phyloP scores from a whole-genome alignment of 805 yeast genomes.

The Metschnikowia corniflorae region DNA sequence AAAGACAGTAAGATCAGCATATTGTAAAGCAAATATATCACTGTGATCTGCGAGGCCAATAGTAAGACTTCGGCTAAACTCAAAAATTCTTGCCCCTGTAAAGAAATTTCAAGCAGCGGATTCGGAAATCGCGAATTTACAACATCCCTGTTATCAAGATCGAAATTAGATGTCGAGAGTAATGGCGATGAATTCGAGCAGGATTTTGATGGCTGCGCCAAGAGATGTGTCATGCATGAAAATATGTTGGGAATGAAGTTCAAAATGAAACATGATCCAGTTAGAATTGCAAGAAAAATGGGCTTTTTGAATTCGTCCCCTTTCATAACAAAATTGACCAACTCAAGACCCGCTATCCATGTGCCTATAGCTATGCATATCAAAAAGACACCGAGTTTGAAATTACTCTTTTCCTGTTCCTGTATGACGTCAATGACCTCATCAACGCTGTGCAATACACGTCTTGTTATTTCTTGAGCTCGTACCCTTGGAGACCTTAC shows the following conservation, averaged over 20 bases:
- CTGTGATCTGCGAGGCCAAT: constrained; percentile 38
- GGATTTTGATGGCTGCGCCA: constrained; percentile 11
- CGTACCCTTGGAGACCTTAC: constrained; percentile 14
- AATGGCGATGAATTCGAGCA: constrained; percentile 13
- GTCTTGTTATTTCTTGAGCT: constrained; percentile 15
- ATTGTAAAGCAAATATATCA: constrained; percentile 42
- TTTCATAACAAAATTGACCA: constrained; percentile 48
- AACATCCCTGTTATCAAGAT: constrained; percentile 4
- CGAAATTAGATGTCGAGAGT: constrained; percentile 14
- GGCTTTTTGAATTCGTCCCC: constrained; percentile 49
- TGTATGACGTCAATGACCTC: constrained; percentile 36
- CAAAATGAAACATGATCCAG: constrained; percentile 47
- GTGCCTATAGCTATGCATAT: constrained; percentile 40
- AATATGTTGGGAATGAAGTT: constrained; percentile 41
- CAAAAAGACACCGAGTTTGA: constrained; percentile 42
- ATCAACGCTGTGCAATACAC: constrained; percentile 10
- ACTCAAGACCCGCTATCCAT: constrained; percentile 49
- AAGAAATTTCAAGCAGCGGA: too few relatives aligned
- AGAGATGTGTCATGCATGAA: not conserved
- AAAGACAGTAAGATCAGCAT: constrained; percentile 40
- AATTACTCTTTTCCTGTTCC: constrained; percentile 40
- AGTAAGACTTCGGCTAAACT: constrained; percentile 27
- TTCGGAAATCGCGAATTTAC: constrained; percentile 1
- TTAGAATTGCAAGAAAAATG: constrained; percentile 41
- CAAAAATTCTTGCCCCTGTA: too few relatives aligned